phyloP scores from a whole-genome alignment of 2,329 filamentous ascomycete species.

The Aureobasidium sp. region DNA sequence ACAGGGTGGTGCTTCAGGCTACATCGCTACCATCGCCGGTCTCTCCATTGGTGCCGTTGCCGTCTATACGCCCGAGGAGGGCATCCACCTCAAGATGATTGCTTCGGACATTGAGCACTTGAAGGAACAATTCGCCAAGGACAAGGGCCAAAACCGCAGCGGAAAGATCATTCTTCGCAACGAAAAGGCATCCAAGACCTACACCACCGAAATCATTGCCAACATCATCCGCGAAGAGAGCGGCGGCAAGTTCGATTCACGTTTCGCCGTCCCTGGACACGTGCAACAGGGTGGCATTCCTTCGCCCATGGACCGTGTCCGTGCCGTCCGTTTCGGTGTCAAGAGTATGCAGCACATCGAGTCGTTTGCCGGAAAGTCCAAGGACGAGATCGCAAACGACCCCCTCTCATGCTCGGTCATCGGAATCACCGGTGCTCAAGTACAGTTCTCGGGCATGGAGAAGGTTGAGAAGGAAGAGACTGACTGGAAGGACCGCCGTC shows the following conservation, averaged over 20 bases:
- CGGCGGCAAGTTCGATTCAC: constrained; percentile 83
- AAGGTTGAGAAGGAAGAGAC: constrained; percentile 77
- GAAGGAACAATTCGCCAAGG: constrained; percentile 74
- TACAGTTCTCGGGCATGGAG: constrained; percentile 79
- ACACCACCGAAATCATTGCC: constrained; percentile 87
- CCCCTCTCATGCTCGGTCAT: constrained; percentile 73
- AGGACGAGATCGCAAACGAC: constrained; percentile 64
- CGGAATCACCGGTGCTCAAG: constrained; percentile 81
- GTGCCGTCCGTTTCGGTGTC: constrained; percentile 85
- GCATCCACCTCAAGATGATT: constrained; percentile 88
- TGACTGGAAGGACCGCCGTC: constrained; percentile 86
- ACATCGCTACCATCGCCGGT: constrained; percentile 84
- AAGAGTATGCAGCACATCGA: constrained; percentile 93
- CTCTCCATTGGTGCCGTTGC: constrained; percentile 86
- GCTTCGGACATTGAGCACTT: constrained; percentile 84
- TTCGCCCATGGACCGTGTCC: constrained; percentile 90
- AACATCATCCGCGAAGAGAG: constrained; percentile 94
- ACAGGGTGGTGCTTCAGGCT: constrained; percentile 89
- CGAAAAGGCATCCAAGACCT: constrained; percentile 84
- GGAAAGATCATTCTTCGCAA: constrained; percentile 96
- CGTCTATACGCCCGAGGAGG: constrained; percentile 95
- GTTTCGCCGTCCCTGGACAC: constrained; percentile 86
- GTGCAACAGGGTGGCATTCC: constrained; percentile 92
- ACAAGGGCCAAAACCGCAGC: constrained; percentile 80
- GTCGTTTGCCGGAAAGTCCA: constrained; percentile 58